Conservation (phyloP, 352 stramenopile species). For the Globisporangium okanoganense region DNA sequence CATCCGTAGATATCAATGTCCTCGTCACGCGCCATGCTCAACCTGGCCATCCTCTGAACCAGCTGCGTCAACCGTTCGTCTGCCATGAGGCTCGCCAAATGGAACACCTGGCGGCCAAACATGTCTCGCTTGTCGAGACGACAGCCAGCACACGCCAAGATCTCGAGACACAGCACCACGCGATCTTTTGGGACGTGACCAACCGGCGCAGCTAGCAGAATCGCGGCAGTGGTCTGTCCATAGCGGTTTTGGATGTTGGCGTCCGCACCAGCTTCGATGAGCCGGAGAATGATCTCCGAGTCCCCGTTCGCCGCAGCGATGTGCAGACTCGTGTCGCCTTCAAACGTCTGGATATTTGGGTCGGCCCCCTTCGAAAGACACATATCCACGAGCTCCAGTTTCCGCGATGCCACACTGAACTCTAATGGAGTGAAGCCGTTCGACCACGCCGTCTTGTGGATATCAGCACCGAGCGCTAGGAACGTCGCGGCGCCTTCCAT, state of each 20-base stretch:
- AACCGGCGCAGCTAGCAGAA: constrained; percentile 41
- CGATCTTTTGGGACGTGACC: constrained; percentile 15
- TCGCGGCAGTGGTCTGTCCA: constrained; percentile 55
- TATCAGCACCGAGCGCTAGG: constrained; percentile 62
- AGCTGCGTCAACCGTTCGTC: constrained; percentile 28
- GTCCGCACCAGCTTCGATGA: constrained; percentile 55
- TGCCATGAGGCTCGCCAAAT: constrained; percentile 43
- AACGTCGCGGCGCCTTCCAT: constrained; percentile 70
- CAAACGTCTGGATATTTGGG: constrained; percentile 52
- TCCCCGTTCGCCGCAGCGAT: constrained; percentile 43
- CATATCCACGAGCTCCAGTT: constrained; percentile 56
- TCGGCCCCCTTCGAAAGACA: constrained; percentile 63
- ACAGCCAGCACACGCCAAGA: constrained; percentile 46
- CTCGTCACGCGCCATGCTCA: constrained; percentile 15
- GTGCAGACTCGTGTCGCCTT: constrained; percentile 74
- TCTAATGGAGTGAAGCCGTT: constrained; percentile 70
- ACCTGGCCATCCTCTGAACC: constrained; percentile 28
- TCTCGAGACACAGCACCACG: constrained; percentile 41
- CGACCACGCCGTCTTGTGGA: constrained; percentile 65
- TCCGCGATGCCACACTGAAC: constrained; percentile 40
- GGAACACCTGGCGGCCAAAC: constrained; percentile 52
- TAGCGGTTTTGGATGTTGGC: constrained; percentile 66
- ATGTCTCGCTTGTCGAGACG: constrained; percentile 55
- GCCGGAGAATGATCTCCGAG: constrained; percentile 42
- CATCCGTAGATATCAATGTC: constrained; percentile 67